Conservation (phyloP, 768 basidiomycete species). For the Megacollybia marginata region DNA sequence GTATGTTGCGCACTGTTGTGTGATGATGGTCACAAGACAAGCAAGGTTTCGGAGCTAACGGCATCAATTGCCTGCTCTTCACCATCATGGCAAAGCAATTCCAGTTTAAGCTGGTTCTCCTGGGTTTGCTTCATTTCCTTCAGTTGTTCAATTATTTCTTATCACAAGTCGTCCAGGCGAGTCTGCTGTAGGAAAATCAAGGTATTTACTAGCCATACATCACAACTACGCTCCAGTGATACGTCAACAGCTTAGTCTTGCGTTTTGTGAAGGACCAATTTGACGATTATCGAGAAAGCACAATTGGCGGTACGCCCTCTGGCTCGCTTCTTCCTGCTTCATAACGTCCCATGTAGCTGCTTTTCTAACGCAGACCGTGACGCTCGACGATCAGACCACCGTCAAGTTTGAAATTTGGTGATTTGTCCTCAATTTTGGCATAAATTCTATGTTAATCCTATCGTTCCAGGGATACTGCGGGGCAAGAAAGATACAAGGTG, state of each 20-base stretch:
- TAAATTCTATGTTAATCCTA: conserved; percentile 4
- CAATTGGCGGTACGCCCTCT: conserved; percentile 67
- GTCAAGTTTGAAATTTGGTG: conserved; percentile 99
- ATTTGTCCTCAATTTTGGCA: conserved; percentile 13
- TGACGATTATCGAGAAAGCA: conserved; percentile 92
- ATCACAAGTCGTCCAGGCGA: conserved; percentile 53
- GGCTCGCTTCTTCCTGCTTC: conserved; percentile 9
- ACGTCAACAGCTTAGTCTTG: conserved; percentile 67
- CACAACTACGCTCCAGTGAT: background rate
- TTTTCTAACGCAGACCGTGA: conserved; percentile 97
- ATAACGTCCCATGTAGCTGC: conserved; percentile 61
- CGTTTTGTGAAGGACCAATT: conserved; percentile 97
- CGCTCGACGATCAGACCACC: conserved; percentile 78
- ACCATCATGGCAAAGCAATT: conserved; percentile 82
- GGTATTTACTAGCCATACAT: conserved; percentile 33
- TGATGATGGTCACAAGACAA: background rate
- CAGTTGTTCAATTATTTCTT: background rate
- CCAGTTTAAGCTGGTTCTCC: conserved; percentile 93
- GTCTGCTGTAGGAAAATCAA: conserved; percentile 96
- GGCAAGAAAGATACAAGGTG: conserved; percentile 92
- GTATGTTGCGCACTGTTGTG: no score
- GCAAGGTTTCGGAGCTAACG: background rate
- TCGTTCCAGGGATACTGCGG: conserved; percentile 79
- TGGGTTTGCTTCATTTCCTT: conserved; percentile 49
- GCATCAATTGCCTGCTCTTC: conserved; percentile 1